A percentile compares a stretch with the other conserved stretches of the same genome.
Evolutionary conservation across 2,329 filamentous ascomycete species (phyloP).

Genomic region (Xylaria sp.): DNA sequence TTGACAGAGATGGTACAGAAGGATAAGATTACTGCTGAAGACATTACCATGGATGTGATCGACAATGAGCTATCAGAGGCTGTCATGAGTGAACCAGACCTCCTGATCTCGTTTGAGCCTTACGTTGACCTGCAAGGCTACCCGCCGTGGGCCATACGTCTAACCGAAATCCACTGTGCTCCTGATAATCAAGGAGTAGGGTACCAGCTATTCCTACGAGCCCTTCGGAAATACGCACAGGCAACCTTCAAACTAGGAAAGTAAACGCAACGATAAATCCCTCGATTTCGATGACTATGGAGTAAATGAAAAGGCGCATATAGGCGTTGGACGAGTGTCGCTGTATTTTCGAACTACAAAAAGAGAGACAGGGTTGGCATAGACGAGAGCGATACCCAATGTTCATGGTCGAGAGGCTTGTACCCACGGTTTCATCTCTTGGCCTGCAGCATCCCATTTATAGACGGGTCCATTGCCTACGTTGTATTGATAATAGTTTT

Average conservation of each 20-base stretch:
- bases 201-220: conserved; percentile 92
- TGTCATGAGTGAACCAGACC: conserved; percentile 88
- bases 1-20: conserved; percentile 94
- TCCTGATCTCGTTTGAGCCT: conserved; percentile 88
- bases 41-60: conserved; percentile 87
- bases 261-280: conserved; percentile 49
- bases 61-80: conserved; percentile 85
- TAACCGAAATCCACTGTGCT: conserved; percentile 92
- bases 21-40: conserved; percentile 80
- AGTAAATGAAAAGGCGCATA: conserved; percentile 4
- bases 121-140: conserved; percentile 88
- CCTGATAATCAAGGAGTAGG: conserved; percentile 84
- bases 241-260: conserved; percentile 89
- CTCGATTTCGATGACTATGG: conserved; percentile 4
- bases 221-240: conserved; percentile 83
- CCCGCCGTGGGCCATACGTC: conserved; percentile 93
- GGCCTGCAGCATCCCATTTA: conserved; percentile 69
- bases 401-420: conserved; percentile 19
- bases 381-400: conserved; percentile 39
- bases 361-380: conserved; percentile 7
- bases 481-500: conserved; percentile 89
- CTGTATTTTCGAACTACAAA: conserved; percentile 12
- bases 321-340: conserved; percentile 15
- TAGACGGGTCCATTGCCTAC: conserved; percentile 76
- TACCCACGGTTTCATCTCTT: conserved; percentile 61